Percentiles rank a stretch among this genome's conserved stretches.
Evolutionary conservation across 2,329 filamentous ascomycete genomes (phyloP).

Genomic region (Pochonia chlamydosporia): DNA sequence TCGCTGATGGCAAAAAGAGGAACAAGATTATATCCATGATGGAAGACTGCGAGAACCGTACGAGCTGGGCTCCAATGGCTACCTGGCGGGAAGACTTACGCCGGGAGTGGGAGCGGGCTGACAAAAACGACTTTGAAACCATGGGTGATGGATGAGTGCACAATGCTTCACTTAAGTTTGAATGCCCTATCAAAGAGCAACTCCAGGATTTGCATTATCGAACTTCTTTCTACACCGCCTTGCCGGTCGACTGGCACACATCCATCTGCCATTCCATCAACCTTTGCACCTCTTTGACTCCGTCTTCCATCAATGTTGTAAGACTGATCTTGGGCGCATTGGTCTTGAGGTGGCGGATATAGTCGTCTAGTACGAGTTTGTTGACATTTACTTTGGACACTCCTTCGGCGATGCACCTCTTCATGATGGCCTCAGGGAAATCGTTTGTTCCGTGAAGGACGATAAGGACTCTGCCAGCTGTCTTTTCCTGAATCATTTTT

Average conservation of each 20-base stretch:
- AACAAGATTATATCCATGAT: constrained; percentile 30
- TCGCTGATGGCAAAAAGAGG: constrained; percentile 29
- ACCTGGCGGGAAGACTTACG: constrained; percentile 26
- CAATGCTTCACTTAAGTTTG: too few relatives aligned
- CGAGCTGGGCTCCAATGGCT: constrained; percentile 32
- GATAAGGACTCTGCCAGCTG: constrained; percentile 32
- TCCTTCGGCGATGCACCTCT: constrained; percentile 43
- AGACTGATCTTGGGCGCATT: constrained; percentile 28
- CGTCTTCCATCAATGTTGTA: constrained; percentile 38
- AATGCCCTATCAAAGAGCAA: too few relatives aligned
- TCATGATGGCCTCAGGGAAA: constrained; percentile 44
- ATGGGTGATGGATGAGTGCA: too few relatives aligned
- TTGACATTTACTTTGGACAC: constrained; percentile 56
- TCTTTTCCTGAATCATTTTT: constrained; percentile 22
- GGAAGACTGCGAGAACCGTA: constrained; percentile 26
- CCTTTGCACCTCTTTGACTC: constrained; percentile 34
- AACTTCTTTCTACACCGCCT: too few relatives aligned
- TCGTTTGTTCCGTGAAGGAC: constrained; percentile 54
- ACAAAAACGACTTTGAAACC: too few relatives aligned
- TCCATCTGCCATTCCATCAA: constrained; percentile 43
- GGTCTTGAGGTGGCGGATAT: constrained; percentile 31
- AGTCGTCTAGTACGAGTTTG: constrained; percentile 41
- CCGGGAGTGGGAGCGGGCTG: constrained; percentile 21
- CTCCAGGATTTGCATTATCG: too few relatives aligned
- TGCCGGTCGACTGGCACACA: too few relatives aligned